Evolutionary conservation across 164 flowering plant species (phyloP), one percentile per base, ranked within the genome.

Genomic region (Berberis thunbergii): DNA sequence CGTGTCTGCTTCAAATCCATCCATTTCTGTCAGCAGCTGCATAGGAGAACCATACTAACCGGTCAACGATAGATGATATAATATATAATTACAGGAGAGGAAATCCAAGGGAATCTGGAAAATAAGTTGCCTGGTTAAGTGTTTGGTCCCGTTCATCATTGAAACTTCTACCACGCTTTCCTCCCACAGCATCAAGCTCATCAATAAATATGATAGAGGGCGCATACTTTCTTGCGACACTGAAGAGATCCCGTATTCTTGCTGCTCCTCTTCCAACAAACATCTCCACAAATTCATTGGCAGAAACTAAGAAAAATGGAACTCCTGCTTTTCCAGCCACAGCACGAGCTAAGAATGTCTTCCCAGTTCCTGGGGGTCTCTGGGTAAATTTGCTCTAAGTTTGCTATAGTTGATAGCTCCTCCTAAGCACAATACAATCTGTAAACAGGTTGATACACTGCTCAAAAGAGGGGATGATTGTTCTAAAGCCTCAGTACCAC

Each of bases 241-340:
- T 83, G 63, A 91, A 94, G 71, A 94, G 94, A 67, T 94, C 99
- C 73, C 99, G 81, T 40, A 94, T 87, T 26, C 99, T 92, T 60
- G 99, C 91, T 65, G 99, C 99, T 59, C 99, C 99, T 82, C 99
- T 83, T 76, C 99, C 99, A 68, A 94, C 99, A 85, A 91, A 94
- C 73, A 94, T 43, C 67, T 94, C 99, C 58, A 94, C 99, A 81
- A 94, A 94, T 73, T 94, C 99, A 78, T 96, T 94, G 39, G 99
- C 99, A 72, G 97, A 89, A 68, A 86, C 97, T 53, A 86, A 73
- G 72, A 89, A 91, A 71, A 94, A 94, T 2, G 99, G 99, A 4
- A 94, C 96, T 62, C 99, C 99, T 43, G 97, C 97, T 84, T 94
- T 96, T 65, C 96, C 99, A 70, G 96, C 97, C 70, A 94, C 99